Evolutionary conservation across 2,329 filamentous ascomycete species (phyloP), one percentile per base, ranked within the genome.

Genomic region (Colletotrichum sp.): DNA sequence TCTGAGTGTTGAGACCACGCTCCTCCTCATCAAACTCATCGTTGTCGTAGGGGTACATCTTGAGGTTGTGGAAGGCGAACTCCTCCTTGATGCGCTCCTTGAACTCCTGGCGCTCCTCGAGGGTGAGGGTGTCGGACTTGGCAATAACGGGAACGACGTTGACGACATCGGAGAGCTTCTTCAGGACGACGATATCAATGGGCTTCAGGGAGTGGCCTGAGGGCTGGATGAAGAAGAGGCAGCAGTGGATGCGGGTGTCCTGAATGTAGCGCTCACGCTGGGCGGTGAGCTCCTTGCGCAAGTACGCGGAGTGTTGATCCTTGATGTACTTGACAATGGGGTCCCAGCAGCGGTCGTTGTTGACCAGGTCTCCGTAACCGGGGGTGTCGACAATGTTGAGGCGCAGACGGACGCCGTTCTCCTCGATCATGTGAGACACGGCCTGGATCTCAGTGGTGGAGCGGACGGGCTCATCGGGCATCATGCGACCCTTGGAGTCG

Each of bases 291-390:
- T 99, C 97, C 92, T 99, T 99, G 87, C 97, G 95, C 81, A 99
- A 93, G 90, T 98, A 99, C 82, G 97, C 96, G 69, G 96, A 98
- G 91, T 99, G 97, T 90, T 99, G 97, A 88, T 99, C 97, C 92
- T 99, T 99, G 92, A 99, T 99, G 89, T 99, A 99, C 91, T 99
- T 99, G 91, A 99, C 96, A 86, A 99, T 99, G 78, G 97, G 97
- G 85, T 99, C 97, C 97, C 97, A 99, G 93, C 97, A 99, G 91
- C 97, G 94, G 89, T 99, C 97, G 87, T 99, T 99, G 92, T 99
- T 99, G 87, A 99, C 97, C 84, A 98, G 93, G 83, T 99, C 97
- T 84, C 97, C 97, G 83, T 99, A 99, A 79, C 97, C 97, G 79
- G 97, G 97, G 79, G 97, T 99, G 86, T 99, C 97, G 83, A 99